Evolutionary conservation across 495 filamentous ascomycete genomes (phyloP).

Genomic region (Penicillium egyptiacum): DNA sequence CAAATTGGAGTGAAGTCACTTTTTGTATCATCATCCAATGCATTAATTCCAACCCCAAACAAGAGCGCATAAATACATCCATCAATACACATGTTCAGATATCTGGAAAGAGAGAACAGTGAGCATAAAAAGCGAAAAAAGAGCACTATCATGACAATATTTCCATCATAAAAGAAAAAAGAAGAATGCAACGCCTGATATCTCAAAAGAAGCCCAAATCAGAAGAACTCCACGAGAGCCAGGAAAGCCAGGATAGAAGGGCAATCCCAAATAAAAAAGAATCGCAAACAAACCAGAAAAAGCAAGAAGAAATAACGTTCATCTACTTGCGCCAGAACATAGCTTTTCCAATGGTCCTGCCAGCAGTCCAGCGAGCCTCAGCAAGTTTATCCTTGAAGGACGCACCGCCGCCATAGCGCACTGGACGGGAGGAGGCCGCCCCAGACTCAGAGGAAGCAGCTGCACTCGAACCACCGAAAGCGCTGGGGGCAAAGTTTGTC

Average conservation of each 20-base stretch:
- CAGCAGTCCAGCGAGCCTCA: constrained; percentile 40
- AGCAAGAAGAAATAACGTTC: constrained; percentile 5
- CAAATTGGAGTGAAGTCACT: neutral
- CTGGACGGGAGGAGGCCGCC: constrained; percentile 22
- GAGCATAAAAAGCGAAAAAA: neutral
- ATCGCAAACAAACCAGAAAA: constrained; percentile 2
- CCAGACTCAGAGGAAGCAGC: constrained; percentile 30
- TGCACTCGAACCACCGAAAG: constrained; percentile 26
- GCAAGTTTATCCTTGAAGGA: constrained; percentile 40
- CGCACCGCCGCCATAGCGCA: constrained; percentile 37
- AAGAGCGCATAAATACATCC: constrained; percentile 6
- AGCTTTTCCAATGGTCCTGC: constrained; percentile 37
- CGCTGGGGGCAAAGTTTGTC: constrained; percentile 29
- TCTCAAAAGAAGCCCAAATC: constrained; percentile 7
- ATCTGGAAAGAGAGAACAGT: neutral
- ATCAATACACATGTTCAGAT: constrained; percentile 8
- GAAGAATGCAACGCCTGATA: constrained; percentile 10
- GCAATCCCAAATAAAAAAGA: neutral
- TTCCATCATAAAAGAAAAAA: constrained; percentile 14
- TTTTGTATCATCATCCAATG: neutral
- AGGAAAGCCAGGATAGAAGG: neutral
- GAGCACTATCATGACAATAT: constrained; percentile 9
- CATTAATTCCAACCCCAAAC: constrained; percentile 2
- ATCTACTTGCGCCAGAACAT: constrained; percentile 51
- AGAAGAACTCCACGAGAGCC: neutral